Base-by-base conservation (phyloP, 169 alveolate species). In the Eimeria praecox region DNA sequence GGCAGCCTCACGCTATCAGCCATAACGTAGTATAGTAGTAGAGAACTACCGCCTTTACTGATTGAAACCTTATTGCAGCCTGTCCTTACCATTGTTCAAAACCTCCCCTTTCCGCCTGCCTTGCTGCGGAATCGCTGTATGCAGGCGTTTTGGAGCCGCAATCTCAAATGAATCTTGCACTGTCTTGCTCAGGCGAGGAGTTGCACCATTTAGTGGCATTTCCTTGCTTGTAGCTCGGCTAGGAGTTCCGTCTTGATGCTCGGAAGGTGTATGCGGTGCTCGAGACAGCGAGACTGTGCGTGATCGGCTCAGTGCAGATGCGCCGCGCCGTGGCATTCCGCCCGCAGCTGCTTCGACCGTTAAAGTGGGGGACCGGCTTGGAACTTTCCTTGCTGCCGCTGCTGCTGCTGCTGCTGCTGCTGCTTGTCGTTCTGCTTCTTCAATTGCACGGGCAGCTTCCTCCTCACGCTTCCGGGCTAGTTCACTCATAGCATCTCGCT, bases 331-430 rank as follows among this genome's bases (percentile, higher is more conserved):
- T 18, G 93, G 83, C 27, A 54, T 20, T 1, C 64, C 62, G 0
- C 82, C 64, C 16, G 93, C 93, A 40, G 93, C 93, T 87, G 93
- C 93, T 59, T 87, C 93, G 49, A 87, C 93, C 4, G 93, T 87
- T 71, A 87, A 42, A 35, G 93, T 87, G 27, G 93, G 59, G 38
- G 93, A 87, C 1, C 93, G 93, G 56, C 82, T 62, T 59, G 93
- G 93, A 42, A 27, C 83, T 62, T 42, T 87, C 83, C 46, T 42
- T 33, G 82, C 93, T 56, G 56, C 49, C 22, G 83, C 93, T 9
- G 93, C 78, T 59, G 92, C 92, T 35, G 93, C 78, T 4, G 92
- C 92, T 3, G 92, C 92, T 0, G 92, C 75, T 22, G 93, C 93
- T 62, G 82, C 93, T 87, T 62, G 93, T 33, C 83, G 35, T 62